Evolutionary conservation across 176 grass and related monocot genomes (phyloP).

Genomic region (Olyra latifolia): DNA sequence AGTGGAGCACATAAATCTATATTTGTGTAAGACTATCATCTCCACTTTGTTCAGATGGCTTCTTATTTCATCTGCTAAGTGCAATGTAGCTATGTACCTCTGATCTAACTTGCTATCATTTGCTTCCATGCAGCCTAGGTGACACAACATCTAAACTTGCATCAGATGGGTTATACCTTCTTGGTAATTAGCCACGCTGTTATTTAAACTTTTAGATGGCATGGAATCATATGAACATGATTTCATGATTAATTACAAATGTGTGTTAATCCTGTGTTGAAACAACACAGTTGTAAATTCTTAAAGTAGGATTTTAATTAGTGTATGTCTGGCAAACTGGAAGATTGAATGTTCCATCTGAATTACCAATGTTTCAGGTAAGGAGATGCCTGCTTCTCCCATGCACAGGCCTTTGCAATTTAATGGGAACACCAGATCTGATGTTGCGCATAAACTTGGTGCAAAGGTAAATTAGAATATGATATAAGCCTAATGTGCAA

Average conservation of each 20-base stretch:
- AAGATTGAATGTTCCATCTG: slow-evolving; percentile 14
- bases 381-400: slow-evolving; percentile 39
- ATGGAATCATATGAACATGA: background rate
- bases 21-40: slow-evolving; percentile 48
- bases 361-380: slow-evolving; percentile 51
- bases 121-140: slow-evolving; percentile 50
- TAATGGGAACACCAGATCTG: slow-evolving; percentile 34
- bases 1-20: slow-evolving; percentile 34
- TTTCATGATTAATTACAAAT: background rate
- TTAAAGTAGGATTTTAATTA: background rate
- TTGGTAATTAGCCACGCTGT: slow-evolving; percentile 29
- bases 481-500: background rate
- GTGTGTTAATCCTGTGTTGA: background rate
- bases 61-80: slow-evolving; percentile 8
- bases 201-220: background rate
- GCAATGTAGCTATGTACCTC: slow-evolving; percentile 21
- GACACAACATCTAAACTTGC: slow-evolving; percentile 49
- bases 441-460: slow-evolving; percentile 26
- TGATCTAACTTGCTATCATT: background rate
- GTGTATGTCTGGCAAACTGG: background rate
- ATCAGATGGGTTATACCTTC: slow-evolving; percentile 56
- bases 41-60: background rate
- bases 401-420: slow-evolving; percentile 35
- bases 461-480: slow-evolving; percentile 39
- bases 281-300: background rate